Percentiles rank a stretch among this genome's conserved stretches.
Conservation (phyloP, 225 moss, liverwort and hornwort species). For the Pseudisothecium myosuroides region DNA sequence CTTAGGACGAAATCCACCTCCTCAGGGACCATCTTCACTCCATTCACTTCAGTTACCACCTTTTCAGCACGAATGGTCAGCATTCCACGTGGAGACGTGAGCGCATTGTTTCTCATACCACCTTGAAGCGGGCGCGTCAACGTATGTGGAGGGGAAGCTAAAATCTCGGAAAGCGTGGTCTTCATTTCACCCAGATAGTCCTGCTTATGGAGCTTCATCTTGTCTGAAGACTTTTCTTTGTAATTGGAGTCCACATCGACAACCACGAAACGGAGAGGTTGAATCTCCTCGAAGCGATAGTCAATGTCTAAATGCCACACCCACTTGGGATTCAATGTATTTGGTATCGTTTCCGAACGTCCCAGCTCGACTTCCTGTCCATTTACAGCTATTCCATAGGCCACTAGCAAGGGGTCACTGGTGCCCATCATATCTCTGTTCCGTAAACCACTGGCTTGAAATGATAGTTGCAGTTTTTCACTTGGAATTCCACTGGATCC, state of each 20-base stretch:
- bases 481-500: conserved; percentile 1
- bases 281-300: conserved; percentile 29
- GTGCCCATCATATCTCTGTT: conserved; percentile 19
- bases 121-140: not conserved
- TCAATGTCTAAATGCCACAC: conserved; percentile 1
- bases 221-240: not conserved
- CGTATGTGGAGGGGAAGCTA: conserved; percentile 17
- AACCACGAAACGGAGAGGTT: conserved; percentile 12
- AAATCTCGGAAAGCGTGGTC: conserved; percentile 14
- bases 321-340: conserved; percentile 28
- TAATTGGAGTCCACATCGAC: conserved; percentile 37
- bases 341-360: conserved; percentile 26
- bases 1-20: not conserved
- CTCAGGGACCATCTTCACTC: not conserved
- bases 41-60: conserved; percentile 1
- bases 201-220: conserved; percentile 31
- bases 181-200: conserved; percentile 26
- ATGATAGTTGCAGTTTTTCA: conserved; percentile 11
- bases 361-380: conserved; percentile 24
- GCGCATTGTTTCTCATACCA: not conserved
- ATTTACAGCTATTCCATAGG: not conserved
- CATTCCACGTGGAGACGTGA: not conserved
- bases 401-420: conserved; percentile 37
- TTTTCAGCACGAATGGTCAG: conserved; percentile 38
- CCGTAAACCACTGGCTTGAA: conserved; percentile 17